Conservation (phyloP, 768 basidiomycete species). For the Leccinellum luteum region DNA sequence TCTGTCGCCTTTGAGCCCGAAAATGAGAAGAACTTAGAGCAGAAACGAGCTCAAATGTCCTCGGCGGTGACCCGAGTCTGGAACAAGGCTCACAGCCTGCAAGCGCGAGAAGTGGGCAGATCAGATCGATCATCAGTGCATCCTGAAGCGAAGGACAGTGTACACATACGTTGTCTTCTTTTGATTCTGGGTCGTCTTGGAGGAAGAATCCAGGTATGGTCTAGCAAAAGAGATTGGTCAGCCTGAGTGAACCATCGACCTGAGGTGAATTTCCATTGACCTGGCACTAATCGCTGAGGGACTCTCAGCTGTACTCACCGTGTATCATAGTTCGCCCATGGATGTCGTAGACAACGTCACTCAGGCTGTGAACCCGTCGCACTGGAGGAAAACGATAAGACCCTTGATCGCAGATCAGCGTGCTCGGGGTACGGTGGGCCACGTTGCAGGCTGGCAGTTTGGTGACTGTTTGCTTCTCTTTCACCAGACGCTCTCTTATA, state of each 20-base stretch:
- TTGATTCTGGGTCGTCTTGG: slow-evolving; percentile 20
- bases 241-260: background rate
- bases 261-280: background rate
- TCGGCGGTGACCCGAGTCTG: background rate
- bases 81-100: slow-evolving; percentile 15
- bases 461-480: too few relatives aligned
- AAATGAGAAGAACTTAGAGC: slow-evolving; percentile 49
- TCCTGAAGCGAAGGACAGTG: background rate
- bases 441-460: too few relatives aligned
- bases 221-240: background rate
- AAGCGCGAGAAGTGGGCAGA: background rate
- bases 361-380: background rate
- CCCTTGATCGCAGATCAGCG: too few relatives aligned
- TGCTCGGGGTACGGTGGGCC: too few relatives aligned
- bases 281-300: too few relatives aligned
- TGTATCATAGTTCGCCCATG: slow-evolving; percentile 5
- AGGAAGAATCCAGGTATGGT: slow-evolving; percentile 14
- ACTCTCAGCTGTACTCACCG: slow-evolving; percentile 16
- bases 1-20: slow-evolving; percentile 58
- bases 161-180: slow-evolving; percentile 11
- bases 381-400: too few relatives aligned
- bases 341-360: too few relatives aligned
- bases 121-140: background rate
- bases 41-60: background rate
- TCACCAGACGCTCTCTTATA: too few relatives aligned